A percentile compares a stretch with the other conserved stretches of the same genome.
Evolutionary conservation across 208 protist genomes (phyloP).

Genomic region (Trypanosoma lewisi): DNA sequence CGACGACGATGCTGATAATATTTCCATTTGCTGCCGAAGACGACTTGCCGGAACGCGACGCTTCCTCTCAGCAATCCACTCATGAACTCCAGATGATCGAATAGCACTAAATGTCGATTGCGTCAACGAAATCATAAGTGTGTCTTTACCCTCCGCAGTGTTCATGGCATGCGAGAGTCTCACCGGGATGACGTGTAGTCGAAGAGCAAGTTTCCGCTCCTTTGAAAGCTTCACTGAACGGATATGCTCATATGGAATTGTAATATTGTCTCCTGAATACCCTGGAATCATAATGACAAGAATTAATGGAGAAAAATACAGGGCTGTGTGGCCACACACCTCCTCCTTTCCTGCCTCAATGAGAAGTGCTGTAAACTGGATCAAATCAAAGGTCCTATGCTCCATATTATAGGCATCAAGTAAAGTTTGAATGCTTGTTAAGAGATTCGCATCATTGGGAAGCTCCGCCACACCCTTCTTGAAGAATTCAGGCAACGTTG

Average conservation of each 20-base stretch:
- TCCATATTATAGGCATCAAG: conserved; percentile 75
- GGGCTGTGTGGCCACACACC: conserved; percentile 59
- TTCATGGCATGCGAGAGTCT: conserved; percentile 63
- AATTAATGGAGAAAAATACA: conserved; percentile 82
- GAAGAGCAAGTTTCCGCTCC: conserved; percentile 67
- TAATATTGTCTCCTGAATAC: conserved; percentile 62
- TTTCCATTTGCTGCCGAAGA: conserved; percentile 19
- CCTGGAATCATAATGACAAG: conserved; percentile 66
- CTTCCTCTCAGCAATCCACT: conserved; percentile 83
- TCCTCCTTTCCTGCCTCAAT: conserved; percentile 53
- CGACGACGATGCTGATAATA: neutral
- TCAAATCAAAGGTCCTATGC: conserved; percentile 24
- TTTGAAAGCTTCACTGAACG: conserved; percentile 79
- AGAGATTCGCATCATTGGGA: conserved; percentile 71
- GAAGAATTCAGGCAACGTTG: conserved; percentile 41
- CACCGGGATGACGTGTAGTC: conserved; percentile 60
- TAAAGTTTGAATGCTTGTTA: conserved; percentile 59
- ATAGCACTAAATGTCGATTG: conserved; percentile 59
- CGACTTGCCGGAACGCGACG: conserved; percentile 37
- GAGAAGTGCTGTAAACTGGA: conserved; percentile 52
- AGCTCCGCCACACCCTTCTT: conserved; percentile 60
- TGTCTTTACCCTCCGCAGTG: conserved; percentile 38
- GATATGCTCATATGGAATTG: conserved; percentile 84
- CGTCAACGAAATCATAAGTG: conserved; percentile 66
- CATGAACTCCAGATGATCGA: conserved; percentile 49